A percentile compares a stretch with the other conserved stretches of the same genome.
phyloP scores from a whole-genome alignment of 225 moss, liverwort and hornwort species.

The Climacium dendroides region DNA sequence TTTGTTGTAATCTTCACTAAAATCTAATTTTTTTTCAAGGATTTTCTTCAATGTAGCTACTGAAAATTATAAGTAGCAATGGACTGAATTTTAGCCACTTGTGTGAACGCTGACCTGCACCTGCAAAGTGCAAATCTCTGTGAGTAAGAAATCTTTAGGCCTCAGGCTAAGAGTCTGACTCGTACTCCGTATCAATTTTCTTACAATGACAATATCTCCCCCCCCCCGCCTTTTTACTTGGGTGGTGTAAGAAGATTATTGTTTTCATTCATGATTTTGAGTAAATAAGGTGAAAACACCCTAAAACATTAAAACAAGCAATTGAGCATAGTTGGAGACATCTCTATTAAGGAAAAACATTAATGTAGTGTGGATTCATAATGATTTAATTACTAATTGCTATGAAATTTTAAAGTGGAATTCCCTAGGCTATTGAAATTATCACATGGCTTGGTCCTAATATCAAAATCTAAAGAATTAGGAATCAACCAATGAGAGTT shows the following conservation, averaged over 20 bases:
- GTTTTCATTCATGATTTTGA: not conserved
- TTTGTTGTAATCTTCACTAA: no score
- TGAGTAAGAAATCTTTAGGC: not conserved
- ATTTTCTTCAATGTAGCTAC: no score
- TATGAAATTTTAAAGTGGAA: not conserved
- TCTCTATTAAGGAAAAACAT: accelerated
- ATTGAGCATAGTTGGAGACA: accelerated
- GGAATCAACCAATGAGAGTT: not conserved
- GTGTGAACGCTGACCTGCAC: no score
- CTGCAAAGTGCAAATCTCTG: not conserved
- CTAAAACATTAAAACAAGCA: not conserved
- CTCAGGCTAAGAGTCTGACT: not conserved
- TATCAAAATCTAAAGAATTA: accelerated
- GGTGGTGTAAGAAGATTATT: not conserved
- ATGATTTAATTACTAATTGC: no score
- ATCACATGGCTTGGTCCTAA: accelerated
- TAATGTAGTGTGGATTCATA: no score
- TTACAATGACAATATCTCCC: no score
- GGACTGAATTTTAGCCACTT: no score
- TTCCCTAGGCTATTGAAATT: accelerated
- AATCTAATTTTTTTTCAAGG: no score
- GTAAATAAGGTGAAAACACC: not conserved
- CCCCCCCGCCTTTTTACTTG: no score
- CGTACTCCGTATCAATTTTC: no score
- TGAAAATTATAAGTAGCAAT: no score